Evolutionary conservation across 768 basidiomycete genomes (phyloP).

Genomic region (Termitomyces sp.): DNA sequence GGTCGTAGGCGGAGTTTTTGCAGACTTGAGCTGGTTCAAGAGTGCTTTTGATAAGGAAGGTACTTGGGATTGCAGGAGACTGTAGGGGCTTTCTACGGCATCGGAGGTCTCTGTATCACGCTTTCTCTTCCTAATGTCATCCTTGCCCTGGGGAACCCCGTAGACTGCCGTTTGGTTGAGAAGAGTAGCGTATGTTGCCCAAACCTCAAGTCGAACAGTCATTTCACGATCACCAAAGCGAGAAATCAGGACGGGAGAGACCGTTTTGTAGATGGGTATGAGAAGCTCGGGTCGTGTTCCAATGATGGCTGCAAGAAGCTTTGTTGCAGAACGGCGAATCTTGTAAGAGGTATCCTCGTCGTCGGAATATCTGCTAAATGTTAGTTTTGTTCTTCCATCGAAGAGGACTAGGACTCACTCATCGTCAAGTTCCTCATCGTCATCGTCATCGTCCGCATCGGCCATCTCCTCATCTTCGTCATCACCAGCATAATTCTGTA

Average conservation of each 20-base stretch:
- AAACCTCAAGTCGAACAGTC: conserved; percentile 89
- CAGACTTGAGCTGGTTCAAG: conserved; percentile 78
- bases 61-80: conserved; percentile 70
- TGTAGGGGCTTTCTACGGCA: conserved; percentile 70
- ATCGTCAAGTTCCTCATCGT: conserved; percentile 75
- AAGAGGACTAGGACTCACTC: conserved; percentile 46
- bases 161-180: conserved; percentile 84
- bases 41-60: conserved; percentile 77
- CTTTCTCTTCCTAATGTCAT: conserved; percentile 67
- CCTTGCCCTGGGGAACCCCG: conserved; percentile 52
- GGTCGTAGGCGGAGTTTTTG: conserved; percentile 73
- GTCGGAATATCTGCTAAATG: conserved; percentile 74
- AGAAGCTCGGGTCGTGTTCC: conserved; percentile 89
- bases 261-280: conserved; percentile 70
- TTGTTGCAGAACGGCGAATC: conserved; percentile 90
- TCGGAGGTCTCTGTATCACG: conserved; percentile 74
- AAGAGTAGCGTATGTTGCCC: conserved; percentile 79
- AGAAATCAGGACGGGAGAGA: conserved; percentile 86
- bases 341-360: conserved; percentile 99
- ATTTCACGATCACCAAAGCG: conserved; percentile 94
- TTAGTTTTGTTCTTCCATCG: conserved; percentile 5
- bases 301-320: conserved; percentile 81
- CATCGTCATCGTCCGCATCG: conserved; percentile 78
- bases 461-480: conserved; percentile 59
- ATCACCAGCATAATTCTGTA: conserved; percentile 50